A percentile compares a stretch with the other conserved stretches of the same genome.
These are phyloP conservation scores for Withania somnifera DNA, from an alignment of 305 asterid genomes.

Conservation along the genomic window DNA sequence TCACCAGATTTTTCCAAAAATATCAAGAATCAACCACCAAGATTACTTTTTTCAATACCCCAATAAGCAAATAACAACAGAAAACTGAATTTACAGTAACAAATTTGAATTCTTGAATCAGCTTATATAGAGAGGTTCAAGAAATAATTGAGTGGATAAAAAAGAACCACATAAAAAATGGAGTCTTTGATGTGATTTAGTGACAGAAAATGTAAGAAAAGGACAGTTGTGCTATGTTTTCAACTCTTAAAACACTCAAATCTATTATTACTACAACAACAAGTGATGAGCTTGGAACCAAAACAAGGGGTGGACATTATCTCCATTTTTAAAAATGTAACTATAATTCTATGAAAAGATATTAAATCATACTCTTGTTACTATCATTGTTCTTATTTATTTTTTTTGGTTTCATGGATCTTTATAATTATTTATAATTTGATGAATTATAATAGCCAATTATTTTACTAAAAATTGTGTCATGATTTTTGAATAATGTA, in stretches of 20 bases:
- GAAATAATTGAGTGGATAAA: slow-evolving; percentile 44
- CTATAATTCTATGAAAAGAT: too few species aligned
- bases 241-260: background rate
- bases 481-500: too few species aligned
- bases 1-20: too few species aligned
- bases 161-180: slow-evolving; percentile 22
- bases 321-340: too few species aligned
- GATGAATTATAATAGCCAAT: too few species aligned
- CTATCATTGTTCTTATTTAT: too few species aligned
- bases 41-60: slow-evolving; percentile 21
- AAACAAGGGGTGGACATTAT: background rate
- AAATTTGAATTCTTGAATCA: background rate
- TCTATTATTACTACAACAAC: background rate
- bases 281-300: background rate
- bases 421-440: too few species aligned
- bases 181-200: background rate
- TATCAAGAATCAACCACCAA: slow-evolving; percentile 21
- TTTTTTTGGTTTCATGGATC: too few species aligned
- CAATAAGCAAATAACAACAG: slow-evolving; percentile 7
- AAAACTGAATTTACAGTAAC: slow-evolving; percentile 3
- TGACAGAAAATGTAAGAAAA: background rate
- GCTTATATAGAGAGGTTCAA: background rate
- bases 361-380: too few species aligned
- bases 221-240: background rate
- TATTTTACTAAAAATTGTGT: too few species aligned